These are phyloP conservation scores for Diplodia corticola DNA, from an alignment of 2,329 filamentous ascomycete genomes.

Conservation along the genomic window DNA sequence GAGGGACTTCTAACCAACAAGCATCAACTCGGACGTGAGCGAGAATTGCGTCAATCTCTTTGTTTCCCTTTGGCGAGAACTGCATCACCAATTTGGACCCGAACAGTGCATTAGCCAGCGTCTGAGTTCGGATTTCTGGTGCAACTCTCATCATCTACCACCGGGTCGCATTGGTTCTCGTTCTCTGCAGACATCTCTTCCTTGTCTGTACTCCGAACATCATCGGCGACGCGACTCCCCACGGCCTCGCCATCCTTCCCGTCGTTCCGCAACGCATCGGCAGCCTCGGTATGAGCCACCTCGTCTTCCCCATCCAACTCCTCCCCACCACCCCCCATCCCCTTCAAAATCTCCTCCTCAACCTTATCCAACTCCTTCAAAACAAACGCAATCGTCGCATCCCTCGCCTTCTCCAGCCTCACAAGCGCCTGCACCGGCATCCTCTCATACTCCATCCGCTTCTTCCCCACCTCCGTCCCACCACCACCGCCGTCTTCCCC, in stretches of 20 bases:
- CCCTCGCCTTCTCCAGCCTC: slow-evolving; percentile 51
- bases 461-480: slow-evolving; percentile 33
- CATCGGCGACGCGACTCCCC: background rate
- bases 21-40: too few species aligned
- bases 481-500: slow-evolving; percentile 22
- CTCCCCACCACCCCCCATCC: background rate
- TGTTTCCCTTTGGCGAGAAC: too few species aligned
- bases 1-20: too few species aligned
- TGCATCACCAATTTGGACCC: too few species aligned
- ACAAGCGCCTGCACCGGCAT: slow-evolving; percentile 45
- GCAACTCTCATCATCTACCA: background rate
- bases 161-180: background rate
- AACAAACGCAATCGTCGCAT: slow-evolving; percentile 55
- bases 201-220: background rate
- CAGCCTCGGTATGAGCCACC: background rate
- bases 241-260: background rate
- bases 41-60: too few species aligned
- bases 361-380: slow-evolving; percentile 55
- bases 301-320: background rate
- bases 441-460: slow-evolving; percentile 42
- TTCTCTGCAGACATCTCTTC: background rate
- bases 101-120: background rate
- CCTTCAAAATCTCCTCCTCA: slow-evolving; percentile 37
- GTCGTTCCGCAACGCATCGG: background rate
- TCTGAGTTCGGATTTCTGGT: background rate